Evolutionary conservation across 2,329 filamentous ascomycete species (phyloP).

Genomic region (Penicillium sp.): DNA sequence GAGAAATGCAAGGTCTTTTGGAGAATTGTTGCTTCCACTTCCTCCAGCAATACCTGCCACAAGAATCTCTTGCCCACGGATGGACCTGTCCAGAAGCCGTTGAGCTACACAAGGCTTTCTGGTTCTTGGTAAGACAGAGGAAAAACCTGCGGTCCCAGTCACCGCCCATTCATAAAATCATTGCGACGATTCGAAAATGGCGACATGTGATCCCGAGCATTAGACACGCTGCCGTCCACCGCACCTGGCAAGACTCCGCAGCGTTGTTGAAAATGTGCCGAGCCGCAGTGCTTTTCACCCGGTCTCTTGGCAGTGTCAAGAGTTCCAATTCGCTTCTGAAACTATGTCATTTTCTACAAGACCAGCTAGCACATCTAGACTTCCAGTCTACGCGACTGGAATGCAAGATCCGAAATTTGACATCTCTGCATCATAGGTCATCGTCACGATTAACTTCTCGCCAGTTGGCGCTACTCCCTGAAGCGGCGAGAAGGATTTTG

Average conservation of each 20-base stretch:
- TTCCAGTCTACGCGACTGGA: conserved; percentile 2
- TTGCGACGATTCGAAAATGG: conserved; percentile 4
- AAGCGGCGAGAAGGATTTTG: conserved; percentile 2
- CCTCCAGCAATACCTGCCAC: conserved; percentile 1
- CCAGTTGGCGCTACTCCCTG: not conserved
- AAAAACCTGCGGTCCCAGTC: not conserved
- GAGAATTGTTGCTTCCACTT: conserved; percentile 1
- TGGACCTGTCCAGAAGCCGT: conserved; percentile 1
- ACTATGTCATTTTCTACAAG: conserved; percentile 1
- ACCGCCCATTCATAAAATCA: not conserved
- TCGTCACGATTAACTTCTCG: conserved; percentile 3
- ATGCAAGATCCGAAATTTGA: not conserved
- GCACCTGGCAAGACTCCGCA: not conserved
- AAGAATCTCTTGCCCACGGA: conserved; percentile 1
- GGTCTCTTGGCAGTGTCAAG: not conserved
- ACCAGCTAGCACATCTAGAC: conserved; percentile 1
- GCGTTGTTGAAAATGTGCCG: conserved; percentile 1
- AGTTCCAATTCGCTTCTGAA: conserved; percentile 1
- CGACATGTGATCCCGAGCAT: not conserved
- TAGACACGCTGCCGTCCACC: conserved; percentile 3
- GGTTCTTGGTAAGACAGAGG: not conserved
- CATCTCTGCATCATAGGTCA: not conserved
- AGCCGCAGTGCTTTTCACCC: not conserved
- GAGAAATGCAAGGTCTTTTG: conserved; percentile 2
- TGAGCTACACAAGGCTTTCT: not conserved